A percentile compares a stretch with the other conserved stretches of the same genome.
Evolutionary conservation across 2,329 filamentous ascomycete genomes (phyloP).

Genomic region (Macrophomina tecta): DNA sequence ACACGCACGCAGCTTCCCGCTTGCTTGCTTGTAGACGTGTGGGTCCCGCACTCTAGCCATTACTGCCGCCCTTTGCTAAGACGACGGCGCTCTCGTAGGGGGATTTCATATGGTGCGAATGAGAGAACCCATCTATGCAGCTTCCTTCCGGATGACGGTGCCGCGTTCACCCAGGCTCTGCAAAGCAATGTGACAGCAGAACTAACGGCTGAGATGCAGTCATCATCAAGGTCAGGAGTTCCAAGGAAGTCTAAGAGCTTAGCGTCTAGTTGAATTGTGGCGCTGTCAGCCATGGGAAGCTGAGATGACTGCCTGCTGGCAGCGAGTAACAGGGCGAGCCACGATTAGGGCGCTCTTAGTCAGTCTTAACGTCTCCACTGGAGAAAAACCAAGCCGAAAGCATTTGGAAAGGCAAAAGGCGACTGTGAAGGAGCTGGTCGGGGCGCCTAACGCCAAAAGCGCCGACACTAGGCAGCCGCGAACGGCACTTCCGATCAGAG

Average conservation of each 20-base stretch:
- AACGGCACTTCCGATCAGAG: slow-evolving; percentile 10
- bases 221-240: background rate
- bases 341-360: background rate
- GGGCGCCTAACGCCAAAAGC: slow-evolving; percentile 1
- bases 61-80: background rate
- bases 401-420: background rate
- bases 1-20: background rate
- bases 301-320: background rate
- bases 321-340: slow-evolving; percentile 9
- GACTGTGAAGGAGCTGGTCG: background rate
- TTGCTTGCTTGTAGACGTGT: slow-evolving; percentile 15
- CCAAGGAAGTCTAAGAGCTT: background rate
- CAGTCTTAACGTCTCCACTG: slow-evolving; percentile 1
- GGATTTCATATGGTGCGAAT: background rate
- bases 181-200: too few species aligned
- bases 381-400: slow-evolving; percentile 19
- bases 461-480: slow-evolving; percentile 16
- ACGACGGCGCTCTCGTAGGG: background rate
- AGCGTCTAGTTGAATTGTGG: background rate
- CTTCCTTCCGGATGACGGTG: background rate
- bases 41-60: background rate
- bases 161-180: background rate
- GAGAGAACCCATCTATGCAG: background rate
- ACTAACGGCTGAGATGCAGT: too few species aligned
- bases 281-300: slow-evolving; percentile 2